Evolutionary conservation across 176 grass and related monocot species (phyloP).

Genomic region (Puya raimondii): DNA sequence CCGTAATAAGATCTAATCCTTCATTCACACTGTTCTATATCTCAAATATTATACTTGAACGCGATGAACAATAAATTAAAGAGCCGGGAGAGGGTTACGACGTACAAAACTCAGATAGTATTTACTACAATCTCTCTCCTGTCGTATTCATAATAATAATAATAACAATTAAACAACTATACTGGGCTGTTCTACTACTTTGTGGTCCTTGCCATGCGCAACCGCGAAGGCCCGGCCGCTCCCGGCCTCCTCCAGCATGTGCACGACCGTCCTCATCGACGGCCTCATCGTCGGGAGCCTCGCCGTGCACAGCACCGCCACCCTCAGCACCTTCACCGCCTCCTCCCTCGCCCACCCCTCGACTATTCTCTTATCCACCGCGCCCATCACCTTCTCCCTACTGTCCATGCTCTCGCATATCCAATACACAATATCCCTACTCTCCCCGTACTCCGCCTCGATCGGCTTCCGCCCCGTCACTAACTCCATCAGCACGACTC

Average conservation of each 20-base stretch:
- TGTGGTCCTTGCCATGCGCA: not conserved
- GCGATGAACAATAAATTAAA: too few species aligned
- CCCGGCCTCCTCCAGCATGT: constrained; percentile 74
- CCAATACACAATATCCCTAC: constrained; percentile 66
- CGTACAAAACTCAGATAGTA: too few species aligned
- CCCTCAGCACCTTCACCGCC: constrained; percentile 40
- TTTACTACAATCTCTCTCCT: too few species aligned
- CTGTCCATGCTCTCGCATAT: constrained; percentile 36
- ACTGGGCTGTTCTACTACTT: constrained; percentile 2
- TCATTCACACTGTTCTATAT: too few species aligned
- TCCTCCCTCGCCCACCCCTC: constrained; percentile 57
- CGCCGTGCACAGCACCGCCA: constrained; percentile 63
- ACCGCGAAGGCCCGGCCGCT: not conserved
- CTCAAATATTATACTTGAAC: too few species aligned
- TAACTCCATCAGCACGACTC: constrained; percentile 47
- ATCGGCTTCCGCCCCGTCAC: constrained; percentile 48
- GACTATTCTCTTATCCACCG: constrained; percentile 34
- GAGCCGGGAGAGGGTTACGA: too few species aligned
- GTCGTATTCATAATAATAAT: too few species aligned
- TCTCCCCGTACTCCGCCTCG: constrained; percentile 29
- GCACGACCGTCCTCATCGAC: constrained; percentile 80
- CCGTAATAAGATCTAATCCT: too few species aligned
- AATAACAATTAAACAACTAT: too few species aligned
- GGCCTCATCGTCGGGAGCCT: constrained; percentile 54
- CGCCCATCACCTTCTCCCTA: constrained; percentile 24